Base-by-base conservation (phyloP, 1,139 yeast species). In the Pneumocystis jirovecii region DNA sequence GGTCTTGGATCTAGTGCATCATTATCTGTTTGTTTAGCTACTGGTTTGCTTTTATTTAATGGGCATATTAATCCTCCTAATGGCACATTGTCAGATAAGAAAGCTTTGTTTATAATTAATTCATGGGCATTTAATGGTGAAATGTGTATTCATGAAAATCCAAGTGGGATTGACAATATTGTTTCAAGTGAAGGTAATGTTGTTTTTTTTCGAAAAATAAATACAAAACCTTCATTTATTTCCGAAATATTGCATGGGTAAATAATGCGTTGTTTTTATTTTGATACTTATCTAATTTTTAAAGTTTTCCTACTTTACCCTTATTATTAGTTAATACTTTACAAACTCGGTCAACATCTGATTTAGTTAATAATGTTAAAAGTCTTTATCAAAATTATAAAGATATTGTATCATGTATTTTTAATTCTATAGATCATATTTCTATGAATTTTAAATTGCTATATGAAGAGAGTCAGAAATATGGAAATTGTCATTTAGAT, bases 141-240 rank as follows among this genome's bases (percentile, higher is more conserved):
- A 75, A 87, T 87, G 72, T 89, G 97, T 74, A 88, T 90, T 72
- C 97, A 93, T 73, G 98, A 98, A 0, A 91, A 88, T 70, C 99
- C 99, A 12, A 86, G 95, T 29, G 99, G 99, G 19, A 90, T 95
- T 65, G 99, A 93, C 74, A 93, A 93, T 73, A 91, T 97, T 0
- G 97, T 93, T 64, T 96, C 98, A 2, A 87, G 96, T 0, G 85
- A 85, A 70, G 99, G 99, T 37, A 97, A 97, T 61, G 97, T 97
- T 0, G 96, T 93, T 0, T 80, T 87, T 83, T 93, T 85, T 76
- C 93, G 87, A 75, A 81, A 95, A 65, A 50, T 34, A 10, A 25
- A 50, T 50, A 10, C 34, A 15, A 25, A 25, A 3, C 29, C 56
- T 44, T 21, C 56, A 6, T 50, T 25, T 50, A 15, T 50, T 50